phyloP scores from a whole-genome alignment of 139 green algal genomes.

The Micractinium conductrix region DNA sequence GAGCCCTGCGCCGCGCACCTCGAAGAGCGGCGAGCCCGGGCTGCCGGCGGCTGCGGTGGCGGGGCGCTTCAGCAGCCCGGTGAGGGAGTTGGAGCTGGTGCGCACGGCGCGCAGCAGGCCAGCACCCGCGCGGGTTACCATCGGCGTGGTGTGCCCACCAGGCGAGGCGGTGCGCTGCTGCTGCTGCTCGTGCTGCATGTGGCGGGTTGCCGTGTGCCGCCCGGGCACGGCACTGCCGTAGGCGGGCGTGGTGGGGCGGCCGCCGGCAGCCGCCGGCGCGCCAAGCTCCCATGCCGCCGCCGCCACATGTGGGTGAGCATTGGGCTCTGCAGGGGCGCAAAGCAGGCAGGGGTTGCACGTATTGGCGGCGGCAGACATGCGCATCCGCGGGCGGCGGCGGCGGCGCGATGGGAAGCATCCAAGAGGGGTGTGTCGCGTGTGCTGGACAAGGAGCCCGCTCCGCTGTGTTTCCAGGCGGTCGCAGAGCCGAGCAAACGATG shows the following conservation, averaged over 20 bases:
- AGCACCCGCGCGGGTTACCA: neutral
- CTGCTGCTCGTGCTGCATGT: slow-evolving; percentile 7
- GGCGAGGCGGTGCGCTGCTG: neutral
- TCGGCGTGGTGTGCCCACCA: neutral
- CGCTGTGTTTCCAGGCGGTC: no score
- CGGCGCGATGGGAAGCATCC: no score
- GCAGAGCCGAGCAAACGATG: no score
- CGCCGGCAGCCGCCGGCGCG: neutral
- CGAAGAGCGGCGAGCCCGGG: slow-evolving; percentile 17
- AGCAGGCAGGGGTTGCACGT: no score
- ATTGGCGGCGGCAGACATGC: no score
- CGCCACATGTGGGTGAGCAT: neutral
- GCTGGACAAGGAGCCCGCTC: no score
- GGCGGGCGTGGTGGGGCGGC: neutral
- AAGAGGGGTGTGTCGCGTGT: no score
- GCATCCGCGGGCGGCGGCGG: no score
- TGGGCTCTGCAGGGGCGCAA: neutral
- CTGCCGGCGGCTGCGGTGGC: neutral
- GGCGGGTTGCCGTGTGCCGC: neutral
- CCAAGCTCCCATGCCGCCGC: neutral
- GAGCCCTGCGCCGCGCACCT: slow-evolving; percentile 19
- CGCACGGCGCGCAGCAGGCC: slow-evolving; percentile 4
- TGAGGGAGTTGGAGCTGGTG: slow-evolving; percentile 21
- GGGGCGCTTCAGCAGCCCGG: slow-evolving; percentile 16
- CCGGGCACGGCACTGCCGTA: neutral